Evolutionary conservation across 192 early-diverging fungal species (phyloP).

Genomic region (Mortierella antarctica): DNA sequence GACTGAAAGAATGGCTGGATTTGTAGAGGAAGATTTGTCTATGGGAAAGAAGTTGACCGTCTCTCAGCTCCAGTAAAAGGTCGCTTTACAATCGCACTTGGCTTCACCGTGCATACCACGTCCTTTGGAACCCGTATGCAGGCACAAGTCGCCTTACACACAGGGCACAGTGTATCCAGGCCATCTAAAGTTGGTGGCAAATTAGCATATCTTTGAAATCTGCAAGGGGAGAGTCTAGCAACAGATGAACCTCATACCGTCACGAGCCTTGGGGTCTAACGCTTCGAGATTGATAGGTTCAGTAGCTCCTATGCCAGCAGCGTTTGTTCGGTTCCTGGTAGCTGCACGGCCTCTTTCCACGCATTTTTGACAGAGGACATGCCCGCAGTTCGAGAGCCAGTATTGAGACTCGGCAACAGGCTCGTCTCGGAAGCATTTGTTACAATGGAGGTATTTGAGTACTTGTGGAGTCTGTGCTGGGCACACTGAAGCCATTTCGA

Average conservation of each 20-base stretch:
- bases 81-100: no score
- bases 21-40: slow-evolving; percentile 21
- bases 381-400: slow-evolving; percentile 34
- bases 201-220: not conserved
- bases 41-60: no score
- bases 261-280: no score
- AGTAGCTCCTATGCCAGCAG: no score
- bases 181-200: slow-evolving; percentile 20
- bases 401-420: not conserved
- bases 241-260: no score
- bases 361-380: slow-evolving; percentile 34
- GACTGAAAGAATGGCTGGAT: slow-evolving; percentile 25
- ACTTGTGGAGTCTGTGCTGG: not conserved
- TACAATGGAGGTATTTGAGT: slow-evolving; percentile 40
- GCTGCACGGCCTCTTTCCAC: slow-evolving; percentile 4
- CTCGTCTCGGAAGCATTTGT: slow-evolving; percentile 34
- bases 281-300: no score
- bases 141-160: slow-evolving; percentile 35
- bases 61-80: no score
- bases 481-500: not conserved
- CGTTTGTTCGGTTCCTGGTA: not conserved
- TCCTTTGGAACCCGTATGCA: slow-evolving; percentile 10
- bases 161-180: slow-evolving; percentile 5
- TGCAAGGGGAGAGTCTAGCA: no score
- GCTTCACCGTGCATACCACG: slow-evolving; percentile 4